Base-by-base conservation (phyloP, 2,329 filamentous ascomycete genomes). In the Dactylellina drechsleri region DNA sequence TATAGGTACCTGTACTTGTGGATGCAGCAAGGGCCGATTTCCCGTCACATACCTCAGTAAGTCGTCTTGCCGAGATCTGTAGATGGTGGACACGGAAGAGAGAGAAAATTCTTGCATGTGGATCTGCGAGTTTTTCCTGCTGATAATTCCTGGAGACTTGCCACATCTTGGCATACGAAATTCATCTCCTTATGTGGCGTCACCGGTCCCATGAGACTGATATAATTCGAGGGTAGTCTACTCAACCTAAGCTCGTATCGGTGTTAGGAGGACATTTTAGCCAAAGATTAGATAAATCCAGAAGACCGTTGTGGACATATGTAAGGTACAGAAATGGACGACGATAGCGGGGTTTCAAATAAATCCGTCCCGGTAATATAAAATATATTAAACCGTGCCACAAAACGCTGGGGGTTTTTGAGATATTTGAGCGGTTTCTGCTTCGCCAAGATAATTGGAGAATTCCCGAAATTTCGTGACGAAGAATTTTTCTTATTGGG, bases 101-200 rank as follows among this genome's bases (percentile, higher is more conserved):
- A 52, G 40, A 56, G n/a, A 64, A 45, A 60, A 40, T 52, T 54
- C 52, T 73, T 61, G 68, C 68, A 73, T 73, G 68, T 73, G 68
- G 61, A 61, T 61, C 36, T 20, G 50, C 40, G n/a, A 49, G 47
- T 49, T 47, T 52, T 59, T 68, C 56, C 65, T 68, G 65, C 57
- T 68, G 49, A 68, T 54, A 61, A 57, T 49, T 20, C 36, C 26
- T 72, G 49, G 13, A n/a, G 15, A 50, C 54, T 66, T 72, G 67
- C 67, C 67, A 72, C 67, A 72, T 8, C 67, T 72, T 72, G 60
- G 67, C 67, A 43, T 26, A 72, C 53, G 67, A 72, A 57, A 72
- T 53, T 41, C 31, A 36, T 13, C 28, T 31, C 5, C 13, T 15
- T 60, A 53, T 36, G 31, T 66, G 60, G 67, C 60, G 60, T 58